These are phyloP conservation scores for Usnea hakonensis DNA, from an alignment of 495 filamentous ascomycete genomes.

Conservation along the genomic window DNA sequence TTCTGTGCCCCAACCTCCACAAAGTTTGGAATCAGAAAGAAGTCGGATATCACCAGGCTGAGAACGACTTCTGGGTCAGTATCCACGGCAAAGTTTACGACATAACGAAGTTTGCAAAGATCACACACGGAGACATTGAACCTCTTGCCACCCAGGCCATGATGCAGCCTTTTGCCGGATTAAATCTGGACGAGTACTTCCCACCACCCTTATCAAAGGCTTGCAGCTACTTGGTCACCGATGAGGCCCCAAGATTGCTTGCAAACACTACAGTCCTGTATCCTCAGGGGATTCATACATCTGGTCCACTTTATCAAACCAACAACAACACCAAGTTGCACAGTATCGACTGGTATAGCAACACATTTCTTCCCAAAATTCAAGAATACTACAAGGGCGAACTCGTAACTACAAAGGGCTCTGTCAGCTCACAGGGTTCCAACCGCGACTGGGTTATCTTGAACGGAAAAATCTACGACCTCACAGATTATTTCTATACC, in stretches of 20 bases:
- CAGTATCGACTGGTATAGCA: slow-evolving; percentile 64
- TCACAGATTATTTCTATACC: slow-evolving; percentile 86
- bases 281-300: slow-evolving; percentile 53
- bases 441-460: slow-evolving; percentile 75
- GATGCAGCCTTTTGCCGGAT: slow-evolving; percentile 72
- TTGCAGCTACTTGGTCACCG: slow-evolving; percentile 58
- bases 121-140: slow-evolving; percentile 66
- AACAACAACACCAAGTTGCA: slow-evolving; percentile 49
- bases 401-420: slow-evolving; percentile 61
- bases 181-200: slow-evolving; percentile 79
- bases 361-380: slow-evolving; percentile 70
- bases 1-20: slow-evolving; percentile 86
- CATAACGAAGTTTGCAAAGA: slow-evolving; percentile 75
- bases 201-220: slow-evolving; percentile 65
- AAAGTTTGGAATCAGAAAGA: slow-evolving; percentile 79
- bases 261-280: slow-evolving; percentile 55
- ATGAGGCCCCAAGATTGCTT: slow-evolving; percentile 38
- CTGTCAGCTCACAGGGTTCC: slow-evolving; percentile 47
- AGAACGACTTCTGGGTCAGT: slow-evolving; percentile 79
- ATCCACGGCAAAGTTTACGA: slow-evolving; percentile 89
- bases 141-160: slow-evolving; percentile 45
- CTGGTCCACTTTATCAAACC: slow-evolving; percentile 49
- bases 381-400: slow-evolving; percentile 80
- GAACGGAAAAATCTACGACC: slow-evolving; percentile 68
- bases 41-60: slow-evolving; percentile 59